These are phyloP conservation scores for Starmerella ratchasimensis DNA, from an alignment of 805 yeast genomes.

Conservation along the genomic window DNA sequence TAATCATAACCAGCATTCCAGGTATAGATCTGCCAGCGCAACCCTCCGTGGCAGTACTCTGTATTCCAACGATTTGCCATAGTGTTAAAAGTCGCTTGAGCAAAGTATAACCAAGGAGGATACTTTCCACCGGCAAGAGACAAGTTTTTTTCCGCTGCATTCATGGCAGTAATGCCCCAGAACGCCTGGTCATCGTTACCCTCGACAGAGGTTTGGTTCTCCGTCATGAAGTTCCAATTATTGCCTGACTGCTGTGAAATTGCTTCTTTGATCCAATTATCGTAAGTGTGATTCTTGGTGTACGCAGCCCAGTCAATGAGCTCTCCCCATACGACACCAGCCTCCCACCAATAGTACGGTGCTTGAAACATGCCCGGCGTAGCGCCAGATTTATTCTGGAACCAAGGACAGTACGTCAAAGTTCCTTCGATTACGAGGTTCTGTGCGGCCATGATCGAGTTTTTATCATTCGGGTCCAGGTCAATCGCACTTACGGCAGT, in stretches of 20 bases:
- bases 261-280: conserved; percentile 43
- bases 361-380: conserved; percentile 72
- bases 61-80: conserved; percentile 85
- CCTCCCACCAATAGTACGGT: conserved; percentile 99
- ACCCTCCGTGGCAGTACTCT: conserved; percentile 65
- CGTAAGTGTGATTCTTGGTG: conserved; percentile 58
- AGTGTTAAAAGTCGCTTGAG: conserved; percentile 82
- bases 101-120: conserved; percentile 55
- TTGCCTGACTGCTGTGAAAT: conserved; percentile 61
- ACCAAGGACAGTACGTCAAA: conserved; percentile 45
- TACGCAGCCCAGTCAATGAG: conserved; percentile 64
- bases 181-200: conserved; percentile 98
- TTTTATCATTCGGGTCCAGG: conserved; percentile 23
- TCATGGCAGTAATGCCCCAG: conserved; percentile 90
- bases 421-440: conserved; percentile 44
- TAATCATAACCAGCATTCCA: conserved; percentile 93
- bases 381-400: conserved; percentile 52
- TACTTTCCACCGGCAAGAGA: conserved; percentile 41
- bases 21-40: conserved; percentile 90
- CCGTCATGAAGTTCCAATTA: conserved; percentile 67
- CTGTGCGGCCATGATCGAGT: conserved; percentile 37
- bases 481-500: conserved; percentile 2
- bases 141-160: conserved; percentile 82
- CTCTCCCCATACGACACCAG: conserved; percentile 90
- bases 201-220: conserved; percentile 79